Percentiles rank a stretch among this genome's conserved stretches.
These are phyloP conservation scores for Candida oleophila DNA, from an alignment of 805 yeast genomes.

Conservation along the genomic window DNA sequence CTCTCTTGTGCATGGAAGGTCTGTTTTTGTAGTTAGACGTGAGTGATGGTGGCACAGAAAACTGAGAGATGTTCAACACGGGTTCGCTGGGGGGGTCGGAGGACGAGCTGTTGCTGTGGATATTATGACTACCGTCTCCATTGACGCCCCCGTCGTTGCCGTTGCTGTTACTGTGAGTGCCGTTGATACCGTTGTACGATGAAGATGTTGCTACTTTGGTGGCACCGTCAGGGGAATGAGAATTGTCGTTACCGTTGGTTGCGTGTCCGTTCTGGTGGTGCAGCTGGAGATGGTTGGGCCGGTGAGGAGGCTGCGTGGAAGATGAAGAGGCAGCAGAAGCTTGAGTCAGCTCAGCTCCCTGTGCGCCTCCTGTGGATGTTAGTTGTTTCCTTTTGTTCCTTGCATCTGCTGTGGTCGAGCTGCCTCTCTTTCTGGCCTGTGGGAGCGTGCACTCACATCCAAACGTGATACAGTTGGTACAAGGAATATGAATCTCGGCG, in stretches of 20 bases:
- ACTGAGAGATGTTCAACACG: conserved; percentile 40
- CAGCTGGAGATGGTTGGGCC: neutral
- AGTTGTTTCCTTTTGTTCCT: conserved; percentile 13
- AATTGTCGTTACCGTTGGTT: neutral
- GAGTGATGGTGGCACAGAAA: conserved; percentile 43
- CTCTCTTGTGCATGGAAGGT: conserved; percentile 37
- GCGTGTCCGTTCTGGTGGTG: neutral
- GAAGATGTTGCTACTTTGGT: neutral
- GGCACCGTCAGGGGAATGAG: neutral
- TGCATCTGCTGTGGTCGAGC: conserved; percentile 16
- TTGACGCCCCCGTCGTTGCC: conserved; percentile 8
- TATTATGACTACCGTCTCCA: conserved; percentile 12
- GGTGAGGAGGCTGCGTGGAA: neutral
- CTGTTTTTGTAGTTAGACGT: conserved; percentile 40
- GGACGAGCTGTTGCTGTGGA: neutral
- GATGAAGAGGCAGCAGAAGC: neutral
- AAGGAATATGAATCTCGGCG: conserved; percentile 52
- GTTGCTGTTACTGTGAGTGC: conserved; percentile 5
- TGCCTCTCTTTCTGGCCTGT: conserved; percentile 49
- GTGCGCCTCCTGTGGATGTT: conserved; percentile 7
- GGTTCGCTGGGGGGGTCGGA: conserved; percentile 28
- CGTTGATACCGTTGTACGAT: neutral
- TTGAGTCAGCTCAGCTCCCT: neutral
- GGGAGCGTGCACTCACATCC: conserved; percentile 73
- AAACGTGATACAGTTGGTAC: conserved; percentile 64